Evolutionary conservation across 1,284 basidiomycete genomes (phyloP).

Genomic region (Rhodofomes roseus): DNA sequence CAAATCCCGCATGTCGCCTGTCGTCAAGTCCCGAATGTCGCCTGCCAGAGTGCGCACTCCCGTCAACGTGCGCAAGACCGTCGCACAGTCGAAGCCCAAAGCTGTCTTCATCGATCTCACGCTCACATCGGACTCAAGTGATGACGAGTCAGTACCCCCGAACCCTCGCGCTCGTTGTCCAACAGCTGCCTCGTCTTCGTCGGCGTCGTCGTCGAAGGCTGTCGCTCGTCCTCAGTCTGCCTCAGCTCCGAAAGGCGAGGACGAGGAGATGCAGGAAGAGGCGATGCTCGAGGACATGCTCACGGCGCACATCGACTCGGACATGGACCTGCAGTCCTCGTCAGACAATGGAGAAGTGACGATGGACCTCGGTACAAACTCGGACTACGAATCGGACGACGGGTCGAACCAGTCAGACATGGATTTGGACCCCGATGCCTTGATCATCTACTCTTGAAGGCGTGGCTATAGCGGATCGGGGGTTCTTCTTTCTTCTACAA

Average conservation of each 20-base stretch:
- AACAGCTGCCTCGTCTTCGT: background rate
- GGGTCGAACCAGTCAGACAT: conserved; percentile 12
- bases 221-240: background rate
- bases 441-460: background rate
- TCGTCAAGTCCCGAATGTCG: background rate
- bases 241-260: background rate
- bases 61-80: background rate
- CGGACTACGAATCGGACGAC: background rate
- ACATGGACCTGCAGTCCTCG: background rate
- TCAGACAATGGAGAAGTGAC: background rate
- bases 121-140: conserved; percentile 17
- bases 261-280: conserved; percentile 15
- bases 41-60: background rate
- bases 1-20: background rate
- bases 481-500: background rate
- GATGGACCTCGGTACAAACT: background rate
- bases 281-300: conserved; percentile 19
- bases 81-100: background rate
- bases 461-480: background rate
- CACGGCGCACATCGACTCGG: background rate
- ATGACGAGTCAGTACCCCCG: background rate
- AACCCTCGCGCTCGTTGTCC: background rate
- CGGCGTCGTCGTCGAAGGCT: background rate
- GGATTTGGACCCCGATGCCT: conserved; percentile 8
- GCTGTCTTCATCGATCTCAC: conserved; percentile 26